Evolutionary conservation across 2,329 filamentous ascomycete species (phyloP).

Genomic region (Ceratocystis destructans): DNA sequence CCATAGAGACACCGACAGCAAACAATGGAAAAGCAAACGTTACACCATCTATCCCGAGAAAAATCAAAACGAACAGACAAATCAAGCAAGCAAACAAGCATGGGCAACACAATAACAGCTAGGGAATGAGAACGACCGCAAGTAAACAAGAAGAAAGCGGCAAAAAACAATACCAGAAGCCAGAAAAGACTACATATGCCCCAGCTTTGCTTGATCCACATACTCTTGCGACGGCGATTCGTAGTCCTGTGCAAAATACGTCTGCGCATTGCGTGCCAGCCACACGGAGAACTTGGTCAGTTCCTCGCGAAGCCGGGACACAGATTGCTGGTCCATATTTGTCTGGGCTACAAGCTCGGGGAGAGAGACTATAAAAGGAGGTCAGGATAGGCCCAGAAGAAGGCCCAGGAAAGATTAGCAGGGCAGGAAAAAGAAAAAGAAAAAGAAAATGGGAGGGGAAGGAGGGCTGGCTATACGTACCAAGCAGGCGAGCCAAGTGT

Average conservation of each 20-base stretch:
- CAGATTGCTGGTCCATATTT: constrained; percentile 90
- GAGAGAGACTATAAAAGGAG: constrained; percentile 51
- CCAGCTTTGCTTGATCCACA: constrained; percentile 46
- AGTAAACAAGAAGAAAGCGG: background rate
- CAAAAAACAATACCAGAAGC: background rate
- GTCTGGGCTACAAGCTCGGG: constrained; percentile 93
- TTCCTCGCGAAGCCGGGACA: constrained; percentile 78
- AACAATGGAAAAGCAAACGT: constrained; percentile 4
- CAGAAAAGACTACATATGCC: constrained; percentile 7
- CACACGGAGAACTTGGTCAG: constrained; percentile 74
- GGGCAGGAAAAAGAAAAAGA: background rate
- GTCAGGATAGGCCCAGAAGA: background rate
- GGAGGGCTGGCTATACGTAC: constrained; percentile 37
- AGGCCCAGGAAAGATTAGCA: background rate
- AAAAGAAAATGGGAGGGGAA: background rate
- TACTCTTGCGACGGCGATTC: constrained; percentile 60
- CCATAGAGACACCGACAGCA: background rate
- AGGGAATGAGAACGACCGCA: background rate
- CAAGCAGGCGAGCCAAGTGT: constrained; percentile 76
- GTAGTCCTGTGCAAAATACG: constrained; percentile 67
- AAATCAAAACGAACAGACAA: background rate
- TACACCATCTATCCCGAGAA: constrained; percentile 4
- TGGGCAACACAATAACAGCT: background rate
- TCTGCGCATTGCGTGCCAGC: constrained; percentile 61
- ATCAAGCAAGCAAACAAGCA: background rate